Conservation (phyloP, 2,329 filamentous ascomycete species). For the Fusarium paranaense region DNA sequence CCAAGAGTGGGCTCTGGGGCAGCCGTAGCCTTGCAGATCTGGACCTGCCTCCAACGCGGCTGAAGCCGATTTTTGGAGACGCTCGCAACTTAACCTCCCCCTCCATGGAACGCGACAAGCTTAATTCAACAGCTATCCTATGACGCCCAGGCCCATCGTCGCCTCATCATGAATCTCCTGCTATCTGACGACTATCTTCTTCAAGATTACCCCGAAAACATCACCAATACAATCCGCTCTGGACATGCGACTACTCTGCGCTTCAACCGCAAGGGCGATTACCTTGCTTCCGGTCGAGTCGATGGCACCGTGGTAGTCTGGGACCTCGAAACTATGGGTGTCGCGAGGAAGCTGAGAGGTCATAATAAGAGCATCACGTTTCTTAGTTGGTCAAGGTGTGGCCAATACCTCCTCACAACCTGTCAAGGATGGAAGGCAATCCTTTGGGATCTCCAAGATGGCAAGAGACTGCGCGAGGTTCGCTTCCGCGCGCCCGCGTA, state of each 20-base stretch:
- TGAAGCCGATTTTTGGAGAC: constrained; percentile 39
- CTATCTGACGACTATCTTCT: constrained; percentile 73
- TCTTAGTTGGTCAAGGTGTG: constrained; percentile 93
- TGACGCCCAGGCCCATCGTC: background rate
- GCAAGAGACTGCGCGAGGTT: constrained; percentile 81
- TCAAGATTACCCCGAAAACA: constrained; percentile 89
- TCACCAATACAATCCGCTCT: constrained; percentile 86
- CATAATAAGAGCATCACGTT: constrained; percentile 96
- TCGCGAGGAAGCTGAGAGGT: constrained; percentile 91
- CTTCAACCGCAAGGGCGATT: constrained; percentile 95
- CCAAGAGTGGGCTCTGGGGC: constrained; percentile 1
- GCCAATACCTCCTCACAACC: constrained; percentile 89
- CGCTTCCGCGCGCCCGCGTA: constrained; percentile 95
- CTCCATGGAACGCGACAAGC: constrained; percentile 36
- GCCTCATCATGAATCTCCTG: constrained; percentile 65
- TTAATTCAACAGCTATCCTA: constrained; percentile 8
- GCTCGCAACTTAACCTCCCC: constrained; percentile 21
- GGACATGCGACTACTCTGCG: constrained; percentile 76
- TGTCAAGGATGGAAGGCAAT: constrained; percentile 98
- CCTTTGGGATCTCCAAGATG: constrained; percentile 86
- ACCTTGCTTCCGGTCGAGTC: constrained; percentile 91
- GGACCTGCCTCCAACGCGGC: constrained; percentile 38
- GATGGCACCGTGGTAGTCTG: constrained; percentile 97
- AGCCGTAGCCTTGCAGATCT: constrained; percentile 50
- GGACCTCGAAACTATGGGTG: constrained; percentile 97